These are phyloP conservation scores for Taiozyma sp. DNA, from an alignment of 1,139 yeast genomes.

Conservation along the genomic window DNA sequence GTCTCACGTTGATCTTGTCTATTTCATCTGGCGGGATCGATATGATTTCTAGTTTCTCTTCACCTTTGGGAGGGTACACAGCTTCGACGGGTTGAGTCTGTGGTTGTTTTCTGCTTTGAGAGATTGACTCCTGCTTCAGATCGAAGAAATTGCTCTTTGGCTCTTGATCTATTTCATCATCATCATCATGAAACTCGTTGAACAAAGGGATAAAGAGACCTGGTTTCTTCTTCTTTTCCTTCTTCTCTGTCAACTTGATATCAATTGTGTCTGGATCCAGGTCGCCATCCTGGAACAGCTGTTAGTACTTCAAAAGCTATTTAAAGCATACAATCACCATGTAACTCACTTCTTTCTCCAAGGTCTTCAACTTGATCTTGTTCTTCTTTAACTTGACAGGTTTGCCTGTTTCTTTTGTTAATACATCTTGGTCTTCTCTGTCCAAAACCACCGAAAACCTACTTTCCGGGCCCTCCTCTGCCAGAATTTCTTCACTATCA, in stretches of 20 bases:
- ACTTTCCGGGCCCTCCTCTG: not conserved
- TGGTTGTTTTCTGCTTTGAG: not conserved
- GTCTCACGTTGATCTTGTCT: not conserved
- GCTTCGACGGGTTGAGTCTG: not conserved
- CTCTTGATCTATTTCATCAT: not conserved
- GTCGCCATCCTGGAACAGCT: not conserved
- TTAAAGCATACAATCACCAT: not conserved
- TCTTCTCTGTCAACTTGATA: conserved; percentile 1
- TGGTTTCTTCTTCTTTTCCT: conserved; percentile 1
- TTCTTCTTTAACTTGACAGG: not conserved
- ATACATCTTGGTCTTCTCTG: not conserved
- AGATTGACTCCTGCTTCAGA: not conserved
- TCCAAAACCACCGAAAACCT: not conserved
- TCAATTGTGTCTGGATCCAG: not conserved
- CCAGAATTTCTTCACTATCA: conserved; percentile 1
- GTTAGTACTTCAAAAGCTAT: not conserved
- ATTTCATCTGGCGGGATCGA: not conserved
- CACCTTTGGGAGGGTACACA: not conserved
- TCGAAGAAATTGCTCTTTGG: not conserved
- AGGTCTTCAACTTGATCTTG: conserved; percentile 1
- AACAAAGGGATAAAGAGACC: conserved; percentile 6
- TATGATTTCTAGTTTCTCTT: not conserved
- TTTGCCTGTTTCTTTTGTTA: not conserved
- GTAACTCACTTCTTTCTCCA: not conserved
- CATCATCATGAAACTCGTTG: conserved; percentile 3